A percentile compares a stretch with the other conserved stretches of the same genome.
Conservation (phyloP, 495 filamentous ascomycete species). For the Xylaria scruposa region DNA sequence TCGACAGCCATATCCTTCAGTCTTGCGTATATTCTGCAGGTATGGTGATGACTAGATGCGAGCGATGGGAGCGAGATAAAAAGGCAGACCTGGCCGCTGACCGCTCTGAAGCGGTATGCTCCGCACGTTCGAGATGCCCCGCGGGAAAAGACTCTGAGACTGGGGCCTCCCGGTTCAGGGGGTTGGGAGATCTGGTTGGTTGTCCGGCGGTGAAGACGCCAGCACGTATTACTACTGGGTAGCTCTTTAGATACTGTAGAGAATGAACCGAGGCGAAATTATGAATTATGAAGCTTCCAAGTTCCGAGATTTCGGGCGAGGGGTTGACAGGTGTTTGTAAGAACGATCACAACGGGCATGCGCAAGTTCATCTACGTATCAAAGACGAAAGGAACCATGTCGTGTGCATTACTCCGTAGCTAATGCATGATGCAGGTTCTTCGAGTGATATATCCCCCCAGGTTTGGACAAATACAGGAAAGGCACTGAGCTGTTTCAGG, state of each 20-base stretch:
- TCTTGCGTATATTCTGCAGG: constrained; percentile 11
- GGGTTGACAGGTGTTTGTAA: constrained; percentile 22
- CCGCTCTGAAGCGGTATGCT: constrained; percentile 26
- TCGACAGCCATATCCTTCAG: constrained; percentile 59
- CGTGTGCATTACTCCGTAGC: constrained; percentile 21
- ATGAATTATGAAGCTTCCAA: not conserved
- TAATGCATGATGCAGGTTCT: constrained; percentile 23
- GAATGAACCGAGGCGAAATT: not conserved
- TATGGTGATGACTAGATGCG: not conserved
- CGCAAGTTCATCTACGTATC: constrained; percentile 13
- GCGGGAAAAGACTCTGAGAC: constrained; percentile 14
- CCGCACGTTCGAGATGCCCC: constrained; percentile 19
- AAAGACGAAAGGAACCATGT: not conserved
- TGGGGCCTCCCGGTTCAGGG: constrained; percentile 19
- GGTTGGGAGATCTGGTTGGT: constrained; percentile 25
- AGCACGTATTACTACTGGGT: constrained; percentile 17
- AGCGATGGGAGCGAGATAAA: constrained; percentile 7
- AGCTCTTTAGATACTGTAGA: not conserved
- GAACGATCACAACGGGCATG: not conserved
- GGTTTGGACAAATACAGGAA: not conserved
- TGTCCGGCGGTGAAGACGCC: constrained; percentile 36
- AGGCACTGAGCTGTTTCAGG: constrained; percentile 26
- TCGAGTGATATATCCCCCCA: constrained; percentile 19
- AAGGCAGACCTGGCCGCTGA: constrained; percentile 19
- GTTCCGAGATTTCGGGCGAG: constrained; percentile 3